phyloP scores from a whole-genome alignment of 1,284 basidiomycete species.

The Schizopora paradoxa region DNA sequence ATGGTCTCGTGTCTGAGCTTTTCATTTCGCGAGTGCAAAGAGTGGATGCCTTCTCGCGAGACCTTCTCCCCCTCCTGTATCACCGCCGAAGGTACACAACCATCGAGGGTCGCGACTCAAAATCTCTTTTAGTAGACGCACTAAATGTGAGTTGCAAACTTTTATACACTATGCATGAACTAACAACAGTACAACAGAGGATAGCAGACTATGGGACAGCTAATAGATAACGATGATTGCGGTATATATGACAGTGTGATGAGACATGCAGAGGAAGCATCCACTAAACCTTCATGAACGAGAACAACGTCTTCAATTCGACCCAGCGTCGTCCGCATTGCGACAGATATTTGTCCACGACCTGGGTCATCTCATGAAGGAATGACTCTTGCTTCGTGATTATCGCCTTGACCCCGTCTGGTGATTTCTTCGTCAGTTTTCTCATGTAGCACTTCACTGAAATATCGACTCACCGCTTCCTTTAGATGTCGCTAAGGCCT shows the following conservation, averaged over 20 bases:
- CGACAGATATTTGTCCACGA: constrained; percentile 74
- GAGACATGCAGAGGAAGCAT: background rate
- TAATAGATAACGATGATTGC: constrained; percentile 10
- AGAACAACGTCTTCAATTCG: constrained; percentile 70
- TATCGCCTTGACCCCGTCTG: constrained; percentile 55
- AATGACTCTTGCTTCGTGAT: constrained; percentile 44
- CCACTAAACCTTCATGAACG: constrained; percentile 60
- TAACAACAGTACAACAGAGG: background rate
- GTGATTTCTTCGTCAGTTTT: constrained; percentile 12
- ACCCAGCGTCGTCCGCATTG: constrained; percentile 86
- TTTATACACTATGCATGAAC: constrained; percentile 7
- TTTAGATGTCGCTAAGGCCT: constrained; percentile 47
- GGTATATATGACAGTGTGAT: constrained; percentile 11
- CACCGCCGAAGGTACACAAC: constrained; percentile 41
- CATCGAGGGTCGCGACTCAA: constrained; percentile 19
- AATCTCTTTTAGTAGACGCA: constrained; percentile 10
- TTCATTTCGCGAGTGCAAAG: constrained; percentile 45
- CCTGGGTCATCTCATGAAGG: constrained; percentile 46
- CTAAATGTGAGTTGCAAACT: constrained; percentile 5
- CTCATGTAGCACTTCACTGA: constrained; percentile 29
- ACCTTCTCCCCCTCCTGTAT: constrained; percentile 39
- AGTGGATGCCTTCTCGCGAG: constrained; percentile 31
- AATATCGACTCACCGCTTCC: constrained; percentile 46
- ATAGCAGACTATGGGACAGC: constrained; percentile 2
- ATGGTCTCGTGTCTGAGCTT: constrained; percentile 37